Base-by-base conservation (phyloP, 805 yeast species). In the Ogataea pilisensis region DNA sequence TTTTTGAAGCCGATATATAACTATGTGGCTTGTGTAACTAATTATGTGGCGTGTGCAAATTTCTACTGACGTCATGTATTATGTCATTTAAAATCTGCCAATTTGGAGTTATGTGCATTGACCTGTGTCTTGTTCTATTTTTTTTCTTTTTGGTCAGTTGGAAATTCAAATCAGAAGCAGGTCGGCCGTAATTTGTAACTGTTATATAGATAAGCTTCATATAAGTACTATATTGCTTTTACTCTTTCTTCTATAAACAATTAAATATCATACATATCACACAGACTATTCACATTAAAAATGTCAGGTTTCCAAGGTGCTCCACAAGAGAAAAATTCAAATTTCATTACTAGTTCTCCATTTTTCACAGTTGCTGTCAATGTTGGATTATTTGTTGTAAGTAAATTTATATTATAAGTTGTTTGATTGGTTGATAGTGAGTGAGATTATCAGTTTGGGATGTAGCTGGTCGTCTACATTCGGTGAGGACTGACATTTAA, bases 361-460 rank as follows among this genome's bases (percentile, higher is more conserved):
- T 72, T 72, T 13, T 84, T 70, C 68, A 79, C 87, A 43, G 68
- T 83, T 41, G 71, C 77, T 36, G 61, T 83, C 33, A 84, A 85
- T 63, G 77, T 75, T 44, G 72, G 70, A 30, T 69, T 83, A 46
- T 85, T 85, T 56, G 76, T 75, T 43, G 70, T 65, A 59, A 41
- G 64, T 59, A 27, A n/a, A 19, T 21, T 21, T 11, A 22, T 22
- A 8, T 22, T 22, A 22, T 22, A 7, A 22, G 26, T 8, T 22
- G 11, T 8, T 11, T n/a, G n/a, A n/a, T n/a, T n/a, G n/a, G n/a
- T n/a, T n/a, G n/a, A n/a, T n/a, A n/a, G n/a, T n/a, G n/a, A n/a
- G n/a, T n/a, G n/a, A n/a, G n/a, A n/a, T n/a, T n/a, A n/a, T n/a
- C n/a, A n/a, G n/a, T n/a, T n/a, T n/a, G n/a, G n/a, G n/a, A n/a